These are phyloP conservation scores for Ganoderma boninense DNA, from an alignment of 1,284 basidiomycete species.

Conservation along the genomic window DNA sequence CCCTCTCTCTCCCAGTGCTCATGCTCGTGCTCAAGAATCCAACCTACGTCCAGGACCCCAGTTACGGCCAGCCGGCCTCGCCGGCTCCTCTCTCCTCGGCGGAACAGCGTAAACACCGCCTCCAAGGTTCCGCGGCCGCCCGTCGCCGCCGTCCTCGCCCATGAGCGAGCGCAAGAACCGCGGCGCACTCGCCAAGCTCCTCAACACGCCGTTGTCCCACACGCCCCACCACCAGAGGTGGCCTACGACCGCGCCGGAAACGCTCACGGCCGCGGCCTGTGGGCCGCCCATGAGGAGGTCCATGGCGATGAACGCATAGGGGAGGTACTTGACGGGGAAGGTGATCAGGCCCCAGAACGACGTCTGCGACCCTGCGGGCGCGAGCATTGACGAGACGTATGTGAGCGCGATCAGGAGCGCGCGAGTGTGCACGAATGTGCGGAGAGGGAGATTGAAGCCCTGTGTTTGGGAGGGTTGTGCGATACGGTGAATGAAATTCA, in stretches of 20 bases:
- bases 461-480: constrained; percentile 30
- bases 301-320: constrained; percentile 77
- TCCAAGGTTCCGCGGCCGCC: constrained; percentile 26
- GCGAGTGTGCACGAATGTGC: constrained; percentile 55
- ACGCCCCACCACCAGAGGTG: constrained; percentile 84
- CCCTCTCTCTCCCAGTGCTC: neutral
- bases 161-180: constrained; percentile 44
- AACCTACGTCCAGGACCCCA: constrained; percentile 53
- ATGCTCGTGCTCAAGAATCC: constrained; percentile 33
- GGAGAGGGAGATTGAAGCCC: constrained; percentile 45
- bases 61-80: constrained; percentile 41
- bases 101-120: constrained; percentile 45
- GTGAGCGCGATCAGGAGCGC: constrained; percentile 75
- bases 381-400: constrained; percentile 73
- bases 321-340: constrained; percentile 77
- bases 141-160: constrained; percentile 40
- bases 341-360: constrained; percentile 80
- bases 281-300: constrained; percentile 78
- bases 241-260: constrained; percentile 81
- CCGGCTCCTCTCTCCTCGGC: constrained; percentile 37
- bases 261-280: constrained; percentile 57
- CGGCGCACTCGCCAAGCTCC: constrained; percentile 45
- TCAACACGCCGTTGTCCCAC: constrained; percentile 49
- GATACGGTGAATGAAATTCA: neutral
- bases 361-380: constrained; percentile 70